These are phyloP conservation scores for Pelargonium myrrhifolium DNA, from an alignment of 441 rosid genomes.

Conservation along the genomic window DNA sequence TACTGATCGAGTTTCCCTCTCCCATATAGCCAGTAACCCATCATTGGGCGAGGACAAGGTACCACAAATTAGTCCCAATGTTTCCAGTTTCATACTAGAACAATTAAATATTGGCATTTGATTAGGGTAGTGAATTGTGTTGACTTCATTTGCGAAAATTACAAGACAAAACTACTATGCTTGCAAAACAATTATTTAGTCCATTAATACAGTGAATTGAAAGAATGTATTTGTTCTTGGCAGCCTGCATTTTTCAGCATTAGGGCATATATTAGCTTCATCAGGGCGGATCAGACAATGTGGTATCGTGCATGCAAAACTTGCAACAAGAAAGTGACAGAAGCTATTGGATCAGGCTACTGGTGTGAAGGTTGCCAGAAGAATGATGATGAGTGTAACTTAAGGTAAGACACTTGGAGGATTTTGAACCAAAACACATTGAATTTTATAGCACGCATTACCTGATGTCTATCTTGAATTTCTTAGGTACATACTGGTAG, in stretches of 20 bases:
- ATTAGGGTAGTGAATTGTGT: too few relatives aligned
- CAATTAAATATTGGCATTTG: too few relatives aligned
- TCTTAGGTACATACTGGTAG: slow-evolving; percentile 65
- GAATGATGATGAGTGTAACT: slow-evolving; percentile 59
- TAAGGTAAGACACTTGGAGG: slow-evolving; percentile 42
- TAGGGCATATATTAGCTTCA: slow-evolving; percentile 64
- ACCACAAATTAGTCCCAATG: slow-evolving; percentile 7
- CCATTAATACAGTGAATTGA: not conserved
- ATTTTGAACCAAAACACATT: not conserved
- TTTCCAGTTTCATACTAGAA: too few relatives aligned
- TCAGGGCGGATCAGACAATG: slow-evolving; percentile 88
- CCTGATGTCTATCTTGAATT: not conserved
- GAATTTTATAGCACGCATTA: not conserved
- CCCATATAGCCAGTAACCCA: slow-evolving; percentile 52
- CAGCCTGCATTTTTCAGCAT: slow-evolving; percentile 73
- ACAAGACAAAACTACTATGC: too few relatives aligned
- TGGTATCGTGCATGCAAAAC: slow-evolving; percentile 95
- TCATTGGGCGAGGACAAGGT: slow-evolving; percentile 80
- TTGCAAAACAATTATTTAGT: not conserved
- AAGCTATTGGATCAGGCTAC: slow-evolving; percentile 70
- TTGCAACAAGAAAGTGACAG: slow-evolving; percentile 88
- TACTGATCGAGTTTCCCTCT: slow-evolving; percentile 50
- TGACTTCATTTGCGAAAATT: too few relatives aligned
- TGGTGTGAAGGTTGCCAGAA: slow-evolving; percentile 99
- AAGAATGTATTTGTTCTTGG: slow-evolving; percentile 14